A percentile compares a stretch with the other conserved stretches of the same genome.
These are phyloP conservation scores for Chytriomyces confervae DNA, from an alignment of 192 early-diverging fungal species.

Conservation along the genomic window DNA sequence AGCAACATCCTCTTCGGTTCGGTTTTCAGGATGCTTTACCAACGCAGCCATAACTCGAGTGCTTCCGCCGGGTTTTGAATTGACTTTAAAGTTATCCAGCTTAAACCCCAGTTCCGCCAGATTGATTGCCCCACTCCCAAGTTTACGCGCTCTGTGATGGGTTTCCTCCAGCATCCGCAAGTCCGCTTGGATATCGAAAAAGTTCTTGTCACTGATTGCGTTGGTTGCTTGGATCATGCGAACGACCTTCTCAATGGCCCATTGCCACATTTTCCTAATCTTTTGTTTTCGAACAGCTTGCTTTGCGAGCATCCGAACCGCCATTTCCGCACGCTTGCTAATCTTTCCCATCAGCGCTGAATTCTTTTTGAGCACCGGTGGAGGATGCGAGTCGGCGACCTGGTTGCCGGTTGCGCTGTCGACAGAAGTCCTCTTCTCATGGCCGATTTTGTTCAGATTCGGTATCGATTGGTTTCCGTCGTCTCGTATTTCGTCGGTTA, in stretches of 20 bases:
- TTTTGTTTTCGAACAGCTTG: background rate
- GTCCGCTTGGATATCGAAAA: background rate
- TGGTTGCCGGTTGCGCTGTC: no score
- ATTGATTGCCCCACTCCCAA: background rate
- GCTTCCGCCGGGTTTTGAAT: conserved; percentile 15
- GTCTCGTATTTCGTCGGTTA: no score
- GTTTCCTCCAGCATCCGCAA: background rate
- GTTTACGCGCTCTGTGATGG: background rate
- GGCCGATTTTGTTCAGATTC: no score
- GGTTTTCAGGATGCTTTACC: conserved; percentile 6
- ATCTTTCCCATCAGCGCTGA: background rate
- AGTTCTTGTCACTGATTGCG: background rate
- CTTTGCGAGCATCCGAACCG: background rate
- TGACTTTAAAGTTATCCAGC: conserved; percentile 18
- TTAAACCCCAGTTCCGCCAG: conserved; percentile 10
- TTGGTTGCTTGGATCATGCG: conserved; percentile 17
- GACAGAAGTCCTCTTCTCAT: no score
- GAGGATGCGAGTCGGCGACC: no score
- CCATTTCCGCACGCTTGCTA: background rate
- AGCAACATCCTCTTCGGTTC: background rate
- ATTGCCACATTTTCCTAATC: background rate
- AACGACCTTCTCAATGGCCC: background rate
- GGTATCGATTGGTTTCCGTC: no score
- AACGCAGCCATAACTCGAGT: background rate
- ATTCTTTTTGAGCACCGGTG: no score